Evolutionary conservation across 2,329 filamentous ascomycete genomes (phyloP).

Genomic region (Phialophora verrucosa): DNA sequence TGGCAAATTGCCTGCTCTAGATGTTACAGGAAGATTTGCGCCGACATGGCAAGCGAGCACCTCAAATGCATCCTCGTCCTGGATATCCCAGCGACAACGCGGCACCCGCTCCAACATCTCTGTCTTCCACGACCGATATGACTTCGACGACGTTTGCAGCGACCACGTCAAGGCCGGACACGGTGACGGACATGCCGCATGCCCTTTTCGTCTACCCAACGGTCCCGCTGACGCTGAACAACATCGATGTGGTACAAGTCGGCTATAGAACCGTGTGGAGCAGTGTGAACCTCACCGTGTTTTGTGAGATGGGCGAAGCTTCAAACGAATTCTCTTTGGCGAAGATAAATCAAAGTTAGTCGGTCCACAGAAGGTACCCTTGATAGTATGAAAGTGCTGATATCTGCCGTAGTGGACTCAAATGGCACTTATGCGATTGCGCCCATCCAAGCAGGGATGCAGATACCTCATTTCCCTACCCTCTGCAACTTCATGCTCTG

Average conservation of each 20-base stretch:
- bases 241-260: conserved; percentile 30
- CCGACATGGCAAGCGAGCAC: conserved; percentile 28
- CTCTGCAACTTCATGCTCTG: conserved; percentile 28
- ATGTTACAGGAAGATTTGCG: conserved; percentile 19
- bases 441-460: conserved; percentile 29
- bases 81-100: not conserved
- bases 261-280: conserved; percentile 28
- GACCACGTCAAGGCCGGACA: not conserved
- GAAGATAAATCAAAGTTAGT: conserved; percentile 21
- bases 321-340: conserved; percentile 23
- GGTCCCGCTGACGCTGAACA: conserved; percentile 26
- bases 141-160: conserved; percentile 3
- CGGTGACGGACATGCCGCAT: conserved; percentile 14
- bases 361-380: not conserved
- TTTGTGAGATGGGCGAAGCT: conserved; percentile 24
- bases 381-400: not conserved
- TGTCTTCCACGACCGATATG: conserved; percentile 7
- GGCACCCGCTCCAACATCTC: not conserved
- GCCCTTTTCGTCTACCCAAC: conserved; percentile 32
- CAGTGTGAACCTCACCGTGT: conserved; percentile 28
- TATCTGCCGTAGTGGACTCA: conserved; percentile 10
- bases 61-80: conserved; percentile 13
- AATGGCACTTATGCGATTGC: conserved; percentile 27
- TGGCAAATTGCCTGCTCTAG: conserved; percentile 9
- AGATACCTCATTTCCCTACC: conserved; percentile 27